Evolutionary conservation across 2,329 filamentous ascomycete genomes (phyloP).

Genomic region (Thielaviopsis euricoi): DNA sequence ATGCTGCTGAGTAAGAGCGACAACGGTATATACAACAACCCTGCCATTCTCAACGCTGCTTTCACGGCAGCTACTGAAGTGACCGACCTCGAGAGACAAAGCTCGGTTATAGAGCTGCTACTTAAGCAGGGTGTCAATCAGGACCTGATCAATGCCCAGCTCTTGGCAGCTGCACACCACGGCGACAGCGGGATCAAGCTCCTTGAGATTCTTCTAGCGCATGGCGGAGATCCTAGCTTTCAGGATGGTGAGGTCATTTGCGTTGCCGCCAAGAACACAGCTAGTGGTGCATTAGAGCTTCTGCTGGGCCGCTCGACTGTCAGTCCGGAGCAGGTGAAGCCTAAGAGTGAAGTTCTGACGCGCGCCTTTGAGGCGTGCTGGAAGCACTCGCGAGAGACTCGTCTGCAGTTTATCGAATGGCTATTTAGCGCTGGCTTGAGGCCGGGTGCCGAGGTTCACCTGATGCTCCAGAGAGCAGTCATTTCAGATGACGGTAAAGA

Average conservation of each 20-base stretch:
- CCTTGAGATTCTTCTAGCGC: slow-evolving; percentile 31
- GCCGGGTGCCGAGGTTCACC: slow-evolving; percentile 32
- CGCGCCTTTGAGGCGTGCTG: slow-evolving; percentile 37
- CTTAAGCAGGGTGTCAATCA: slow-evolving; percentile 29
- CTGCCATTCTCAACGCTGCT: slow-evolving; percentile 28
- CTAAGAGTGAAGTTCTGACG: slow-evolving; percentile 30
- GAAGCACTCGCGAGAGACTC: slow-evolving; percentile 30
- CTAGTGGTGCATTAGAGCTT: slow-evolving; percentile 31
- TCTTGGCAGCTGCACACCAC: slow-evolving; percentile 35
- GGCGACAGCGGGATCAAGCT: slow-evolving; percentile 31
- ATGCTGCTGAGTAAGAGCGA: slow-evolving; percentile 31
- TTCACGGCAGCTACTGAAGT: slow-evolving; percentile 40
- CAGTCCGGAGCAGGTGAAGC: slow-evolving; percentile 27
- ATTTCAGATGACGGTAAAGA: slow-evolving; percentile 21
- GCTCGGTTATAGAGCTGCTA: slow-evolving; percentile 33
- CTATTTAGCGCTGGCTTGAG: slow-evolving; percentile 35
- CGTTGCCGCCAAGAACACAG: slow-evolving; percentile 34
- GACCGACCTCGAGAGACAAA: slow-evolving; percentile 30
- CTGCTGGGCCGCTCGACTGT: slow-evolving; percentile 31
- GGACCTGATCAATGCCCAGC: slow-evolving; percentile 34
- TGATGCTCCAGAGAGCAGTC: slow-evolving; percentile 32
- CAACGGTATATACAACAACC: slow-evolving; percentile 21
- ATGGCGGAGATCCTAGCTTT: slow-evolving; percentile 39
- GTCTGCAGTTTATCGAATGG: slow-evolving; percentile 31
- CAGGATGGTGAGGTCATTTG: slow-evolving; percentile 38